Evolutionary conservation across 176 grass and related monocot species (phyloP).

Genomic region (Phoenix dactylifera): DNA sequence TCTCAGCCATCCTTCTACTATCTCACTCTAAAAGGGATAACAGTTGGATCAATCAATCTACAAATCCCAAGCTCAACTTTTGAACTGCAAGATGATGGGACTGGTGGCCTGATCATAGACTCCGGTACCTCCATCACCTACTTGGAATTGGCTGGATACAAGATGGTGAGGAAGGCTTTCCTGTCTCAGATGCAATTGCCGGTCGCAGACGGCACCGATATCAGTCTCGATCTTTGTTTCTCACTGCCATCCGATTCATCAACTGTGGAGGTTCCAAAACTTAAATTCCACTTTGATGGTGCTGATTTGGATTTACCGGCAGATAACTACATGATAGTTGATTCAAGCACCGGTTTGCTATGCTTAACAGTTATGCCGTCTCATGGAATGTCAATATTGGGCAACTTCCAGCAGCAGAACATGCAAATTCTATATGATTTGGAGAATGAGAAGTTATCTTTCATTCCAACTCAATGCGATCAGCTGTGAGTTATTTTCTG

Average conservation of each 20-base stretch:
- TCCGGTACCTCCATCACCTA: constrained; percentile 34
- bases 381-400: constrained; percentile 47
- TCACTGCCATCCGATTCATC: constrained; percentile 24
- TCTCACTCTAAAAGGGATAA: constrained; percentile 32
- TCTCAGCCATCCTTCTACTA: constrained; percentile 15
- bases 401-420: constrained; percentile 94
- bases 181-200: constrained; percentile 28
- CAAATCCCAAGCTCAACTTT: constrained; percentile 28
- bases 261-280: constrained; percentile 35
- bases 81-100: constrained; percentile 17
- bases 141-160: constrained; percentile 27
- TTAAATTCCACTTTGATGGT: constrained; percentile 72
- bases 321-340: constrained; percentile 52
- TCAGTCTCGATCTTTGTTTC: constrained; percentile 64
- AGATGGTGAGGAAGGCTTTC: constrained; percentile 27
- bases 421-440: constrained; percentile 86
- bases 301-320: constrained; percentile 66
- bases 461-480: constrained; percentile 57
- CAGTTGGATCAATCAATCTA: constrained; percentile 32
- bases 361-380: constrained; percentile 54
- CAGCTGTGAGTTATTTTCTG: constrained; percentile 9
- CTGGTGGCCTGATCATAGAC: constrained; percentile 52
- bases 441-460: constrained; percentile 40
- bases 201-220: constrained; percentile 8
- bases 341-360: constrained; percentile 34